phyloP scores from a whole-genome alignment of 2,329 filamentous ascomycete genomes.

The Paecilomyces variotii region DNA sequence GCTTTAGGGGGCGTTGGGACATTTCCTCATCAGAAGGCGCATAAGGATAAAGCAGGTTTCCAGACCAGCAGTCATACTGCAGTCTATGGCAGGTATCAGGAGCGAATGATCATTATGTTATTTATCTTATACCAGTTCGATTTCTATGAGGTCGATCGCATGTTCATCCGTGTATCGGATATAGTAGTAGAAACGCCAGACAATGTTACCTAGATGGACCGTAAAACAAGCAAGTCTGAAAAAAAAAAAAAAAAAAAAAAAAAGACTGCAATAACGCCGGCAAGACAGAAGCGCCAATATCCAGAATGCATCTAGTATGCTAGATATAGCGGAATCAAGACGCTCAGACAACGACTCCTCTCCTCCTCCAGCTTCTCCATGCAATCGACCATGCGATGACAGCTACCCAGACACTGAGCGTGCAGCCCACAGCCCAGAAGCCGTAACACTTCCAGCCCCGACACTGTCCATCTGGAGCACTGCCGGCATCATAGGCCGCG shows the following conservation, averaged over 20 bases:
- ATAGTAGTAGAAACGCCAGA: background rate
- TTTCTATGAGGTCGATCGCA: background rate
- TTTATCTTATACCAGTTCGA: background rate
- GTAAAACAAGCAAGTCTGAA: background rate
- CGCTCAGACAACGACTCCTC: slow-evolving; percentile 60
- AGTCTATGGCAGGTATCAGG: background rate
- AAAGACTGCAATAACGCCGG: background rate
- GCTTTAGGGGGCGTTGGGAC: background rate
- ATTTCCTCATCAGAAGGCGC: background rate
- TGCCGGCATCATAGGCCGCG: slow-evolving; percentile 32
- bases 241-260: background rate
- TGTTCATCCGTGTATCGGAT: background rate
- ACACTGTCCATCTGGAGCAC: slow-evolving; percentile 53
- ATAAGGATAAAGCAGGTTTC: background rate
- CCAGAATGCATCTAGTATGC: background rate
- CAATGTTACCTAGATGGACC: background rate
- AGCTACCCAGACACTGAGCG: slow-evolving; percentile 68
- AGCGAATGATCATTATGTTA: background rate
- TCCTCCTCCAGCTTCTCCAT: slow-evolving; percentile 76
- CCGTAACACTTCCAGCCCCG: slow-evolving; percentile 77
- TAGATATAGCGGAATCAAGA: background rate
- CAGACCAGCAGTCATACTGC: background rate
- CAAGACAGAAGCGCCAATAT: background rate
- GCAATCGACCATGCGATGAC: slow-evolving; percentile 65
- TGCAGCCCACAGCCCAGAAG: slow-evolving; percentile 72